Evolutionary conservation across 208 protist species (phyloP), one percentile per base, ranked within the genome.

Genomic region (Histomonas meleagridis): DNA sequence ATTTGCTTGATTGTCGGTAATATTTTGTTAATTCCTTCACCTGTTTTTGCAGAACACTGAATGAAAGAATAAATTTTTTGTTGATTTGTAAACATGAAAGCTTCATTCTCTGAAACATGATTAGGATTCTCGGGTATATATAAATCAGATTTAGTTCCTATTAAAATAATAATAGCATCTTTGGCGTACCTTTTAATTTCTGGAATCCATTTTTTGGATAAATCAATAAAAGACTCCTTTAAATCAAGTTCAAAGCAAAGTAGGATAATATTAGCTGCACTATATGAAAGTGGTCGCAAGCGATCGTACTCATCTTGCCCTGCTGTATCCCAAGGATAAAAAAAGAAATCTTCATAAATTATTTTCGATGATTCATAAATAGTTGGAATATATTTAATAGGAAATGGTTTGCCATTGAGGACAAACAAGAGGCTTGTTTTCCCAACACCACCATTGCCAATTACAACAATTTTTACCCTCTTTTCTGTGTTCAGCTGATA

Each of bases 401-500:
- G 96, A 90, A 97, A 97, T 18, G 93, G 93, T 92, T 96, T 96
- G 32, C 95, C 95, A 7, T 95, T 91, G 86, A 69, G 55, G 53
- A 60, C 55, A 0, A 60, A 60, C 16, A 96, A 92, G 43, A 96
- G 92, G 92, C 94, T 95, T 43, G 95, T 96, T 92, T 96, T 96
- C 49, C 95, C 96, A 26, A 96, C 95, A 0, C 95, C 95, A 92
- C 96, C 96, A 92, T 97, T 95, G 60, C 96, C 96, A n/a, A 97
- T 94, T 55, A 96, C 94, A 23, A 97, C 95, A 93, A 94, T 95
- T 94, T 97, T 95, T n/a, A 95, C 21, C 46, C 69, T 46, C 18
- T 86, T 86, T 55, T 40, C 46, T 7, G n/a, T n/a, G n/a, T n/a
- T n/a, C n/a, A n/a, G n/a, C n/a, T n/a, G n/a, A n/a, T n/a, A n/a